phyloP scores from a whole-genome alignment of 768 basidiomycete genomes.

The Porphyrellus cyaneotinctus region DNA sequence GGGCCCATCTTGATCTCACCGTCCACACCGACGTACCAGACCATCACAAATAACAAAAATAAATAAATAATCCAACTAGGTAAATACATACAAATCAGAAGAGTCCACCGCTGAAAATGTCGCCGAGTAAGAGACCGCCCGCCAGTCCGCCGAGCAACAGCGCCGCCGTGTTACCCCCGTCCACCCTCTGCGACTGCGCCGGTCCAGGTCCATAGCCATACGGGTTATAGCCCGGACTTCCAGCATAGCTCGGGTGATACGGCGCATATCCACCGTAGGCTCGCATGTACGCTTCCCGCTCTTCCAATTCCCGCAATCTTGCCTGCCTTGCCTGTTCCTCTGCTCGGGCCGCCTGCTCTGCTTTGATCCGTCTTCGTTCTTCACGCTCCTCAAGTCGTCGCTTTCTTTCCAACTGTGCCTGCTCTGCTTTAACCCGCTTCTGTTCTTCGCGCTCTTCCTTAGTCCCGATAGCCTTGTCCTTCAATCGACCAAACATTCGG shows the following conservation, averaged over 20 bases:
- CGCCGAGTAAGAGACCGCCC: constrained; percentile 49
- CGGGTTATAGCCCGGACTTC: background rate
- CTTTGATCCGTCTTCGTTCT: constrained; percentile 33
- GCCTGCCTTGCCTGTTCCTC: constrained; percentile 19
- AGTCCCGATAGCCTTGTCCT: constrained; percentile 60
- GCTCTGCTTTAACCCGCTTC: constrained; percentile 31
- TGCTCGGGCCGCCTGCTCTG: constrained; percentile 27
- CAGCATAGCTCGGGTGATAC: constrained; percentile 23
- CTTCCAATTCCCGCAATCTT: constrained; percentile 18
- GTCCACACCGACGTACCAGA: too few relatives aligned
- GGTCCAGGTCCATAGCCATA: background rate
- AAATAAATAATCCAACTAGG: constrained; percentile 1
- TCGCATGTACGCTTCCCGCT: constrained; percentile 35
- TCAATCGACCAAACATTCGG: constrained; percentile 57
- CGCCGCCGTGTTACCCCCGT: constrained; percentile 8
- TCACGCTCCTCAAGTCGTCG: constrained; percentile 34
- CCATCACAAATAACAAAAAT: too few relatives aligned
- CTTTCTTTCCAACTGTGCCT: constrained; percentile 18
- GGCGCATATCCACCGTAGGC: constrained; percentile 32
- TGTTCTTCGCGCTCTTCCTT: constrained; percentile 58
- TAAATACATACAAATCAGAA: constrained; percentile 25
- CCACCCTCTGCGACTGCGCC: background rate
- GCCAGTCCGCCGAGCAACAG: constrained; percentile 42
- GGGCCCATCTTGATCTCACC: constrained; percentile 43
- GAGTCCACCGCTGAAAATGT: constrained; percentile 33